Base-by-base conservation (phyloP, 805 yeast genomes). In the Metschnikowia lunata region DNA sequence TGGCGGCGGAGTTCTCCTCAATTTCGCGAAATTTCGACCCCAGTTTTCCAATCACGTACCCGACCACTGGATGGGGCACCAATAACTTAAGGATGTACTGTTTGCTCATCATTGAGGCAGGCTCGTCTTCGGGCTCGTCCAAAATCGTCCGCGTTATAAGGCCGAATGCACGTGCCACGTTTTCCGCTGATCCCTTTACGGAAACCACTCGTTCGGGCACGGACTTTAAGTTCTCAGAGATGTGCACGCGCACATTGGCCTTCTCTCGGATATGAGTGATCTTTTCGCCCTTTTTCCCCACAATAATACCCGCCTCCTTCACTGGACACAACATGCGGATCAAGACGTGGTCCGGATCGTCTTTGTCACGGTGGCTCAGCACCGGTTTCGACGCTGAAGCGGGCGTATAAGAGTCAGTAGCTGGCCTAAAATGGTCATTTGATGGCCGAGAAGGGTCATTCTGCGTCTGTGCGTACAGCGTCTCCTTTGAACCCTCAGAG, bases 111-210 rank as follows among this genome's bases (percentile, higher is more conserved):
- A 74, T 65, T 2, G 76, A 67, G 1, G 88, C 82, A 3, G 86
- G 79, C 46, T 71, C 75, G 48, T 79, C 82, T 50, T 80, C 79
- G 3, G 84, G 81, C 54, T 83, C 91, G 43, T 79, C 83, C 47
- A 78, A 67, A 5, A 88, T 74, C 4, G 83, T 75, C 52, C 90
- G 74, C 0, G 80, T 76, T 30, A 87, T 78, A 51, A 86, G 65
- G 0, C 93, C 93, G 62, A 83, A 84, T 0, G 93, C 91, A 59
- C 81, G 80, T 11, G 96, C 90, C 7, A 85, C 91, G 52, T 80
- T 74, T 51, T 85, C 90, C 2, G 89, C 76, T 0, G 85, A 68
- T 0, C 96, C 96, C 48, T 83, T 71, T 4, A 87, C 83, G 48
- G 80, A 76, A 26, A 88, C 74, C 29, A 88, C 82, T 50, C 96